Percentiles rank a stretch among this genome's conserved stretches.
Evolutionary conservation across 2,329 filamentous ascomycete species (phyloP).

Genomic region (Graphilbum sp.): DNA sequence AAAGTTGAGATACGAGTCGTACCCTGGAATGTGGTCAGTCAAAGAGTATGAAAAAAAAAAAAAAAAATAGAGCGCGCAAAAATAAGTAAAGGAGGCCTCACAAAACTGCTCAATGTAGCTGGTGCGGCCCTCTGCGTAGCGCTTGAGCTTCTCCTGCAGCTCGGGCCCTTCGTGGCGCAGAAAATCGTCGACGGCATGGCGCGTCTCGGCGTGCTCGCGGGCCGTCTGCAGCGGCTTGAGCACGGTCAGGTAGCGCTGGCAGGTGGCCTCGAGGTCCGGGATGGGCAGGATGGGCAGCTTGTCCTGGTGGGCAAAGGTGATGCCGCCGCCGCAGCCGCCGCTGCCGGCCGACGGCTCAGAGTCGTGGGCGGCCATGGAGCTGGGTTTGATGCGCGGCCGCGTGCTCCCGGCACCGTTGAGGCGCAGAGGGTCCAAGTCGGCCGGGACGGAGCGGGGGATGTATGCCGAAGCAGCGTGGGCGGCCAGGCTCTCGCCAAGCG

Average conservation of each 20-base stretch:
- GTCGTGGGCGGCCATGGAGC: conserved; percentile 15
- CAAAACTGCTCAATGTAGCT: conserved; percentile 99
- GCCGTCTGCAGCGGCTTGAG: conserved; percentile 66
- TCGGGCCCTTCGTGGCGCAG: conserved; percentile 64
- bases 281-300: conserved; percentile 84
- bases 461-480: conserved; percentile 20
- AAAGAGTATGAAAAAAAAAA: too few relatives aligned
- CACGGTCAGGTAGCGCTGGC: conserved; percentile 62
- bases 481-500: conserved; percentile 54
- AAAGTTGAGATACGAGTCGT: conserved; percentile 95
- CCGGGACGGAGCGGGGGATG: conserved; percentile 22
- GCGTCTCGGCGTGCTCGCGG: conserved; percentile 72
- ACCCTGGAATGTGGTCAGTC: conserved; percentile 59
- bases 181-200: conserved; percentile 68
- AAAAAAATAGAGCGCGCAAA: too few relatives aligned
- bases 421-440: conserved; percentile 18
- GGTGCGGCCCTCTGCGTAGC: conserved; percentile 76
- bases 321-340: conserved; percentile 53
- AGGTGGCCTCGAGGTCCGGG: conserved; percentile 66
- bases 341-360: conserved; percentile 34
- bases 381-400: conserved; percentile 8
- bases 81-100: too few relatives aligned
- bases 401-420: conserved; percentile 10
- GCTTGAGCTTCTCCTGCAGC: conserved; percentile 75
- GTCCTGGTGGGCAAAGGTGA: conserved; percentile 83